Conservation (phyloP, 176 grass and related monocot genomes). For the Carex pumila region DNA sequence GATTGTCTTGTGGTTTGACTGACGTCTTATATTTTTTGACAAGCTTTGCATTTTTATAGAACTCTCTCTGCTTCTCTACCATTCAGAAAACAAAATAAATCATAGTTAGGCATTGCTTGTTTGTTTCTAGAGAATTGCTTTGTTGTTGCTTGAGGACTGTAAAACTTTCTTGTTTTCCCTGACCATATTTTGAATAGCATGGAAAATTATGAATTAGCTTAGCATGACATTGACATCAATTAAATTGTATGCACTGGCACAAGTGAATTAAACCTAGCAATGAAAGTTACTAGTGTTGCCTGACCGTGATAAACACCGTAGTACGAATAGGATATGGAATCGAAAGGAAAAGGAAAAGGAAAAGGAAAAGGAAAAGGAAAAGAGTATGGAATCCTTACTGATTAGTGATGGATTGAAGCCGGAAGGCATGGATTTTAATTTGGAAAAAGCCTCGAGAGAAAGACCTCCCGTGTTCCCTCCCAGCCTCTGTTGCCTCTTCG, state of each 20-base stretch:
- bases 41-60: constrained; percentile 82
- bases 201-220: too few species aligned
- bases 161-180: too few species aligned
- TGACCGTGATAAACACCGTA: background rate
- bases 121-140: too few species aligned
- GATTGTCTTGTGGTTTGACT: constrained; percentile 39
- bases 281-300: background rate
- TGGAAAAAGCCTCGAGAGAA: constrained; percentile 74
- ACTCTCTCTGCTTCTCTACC: constrained; percentile 80
- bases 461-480: constrained; percentile 67
- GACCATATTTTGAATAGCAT: too few species aligned
- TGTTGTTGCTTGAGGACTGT: too few species aligned
- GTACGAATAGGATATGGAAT: background rate
- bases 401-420: constrained; percentile 77
- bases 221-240: too few species aligned
- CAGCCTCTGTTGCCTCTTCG: constrained; percentile 61
- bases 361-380: background rate
- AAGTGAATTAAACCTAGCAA: background rate
- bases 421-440: constrained; percentile 54
- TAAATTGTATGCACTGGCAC: too few species aligned
- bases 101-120: background rate
- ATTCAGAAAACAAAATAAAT: constrained; percentile 5
- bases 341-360: background rate
- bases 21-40: constrained; percentile 63
- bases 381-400: constrained; percentile 29